Evolutionary conservation across 2,329 filamentous ascomycete species (phyloP).

Genomic region (Epichloe sylvatica): DNA sequence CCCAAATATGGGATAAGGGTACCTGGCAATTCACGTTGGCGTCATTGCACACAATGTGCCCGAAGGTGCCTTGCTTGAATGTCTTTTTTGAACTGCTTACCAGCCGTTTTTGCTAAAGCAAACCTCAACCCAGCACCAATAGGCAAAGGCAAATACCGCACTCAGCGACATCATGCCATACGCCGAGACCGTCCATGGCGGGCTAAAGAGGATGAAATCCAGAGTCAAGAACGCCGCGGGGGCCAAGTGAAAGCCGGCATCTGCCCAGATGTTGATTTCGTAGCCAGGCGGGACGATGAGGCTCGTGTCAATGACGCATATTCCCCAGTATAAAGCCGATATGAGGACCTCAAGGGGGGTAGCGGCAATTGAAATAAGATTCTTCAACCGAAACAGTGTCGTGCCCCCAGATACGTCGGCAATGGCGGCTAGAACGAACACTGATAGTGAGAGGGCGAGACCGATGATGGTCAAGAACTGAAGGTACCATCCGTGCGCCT

Average conservation of each 20-base stretch:
- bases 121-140: conserved; percentile 67
- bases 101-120: conserved; percentile 55
- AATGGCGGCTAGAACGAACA: conserved; percentile 43
- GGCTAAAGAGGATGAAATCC: conserved; percentile 10
- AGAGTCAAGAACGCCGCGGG: no score
- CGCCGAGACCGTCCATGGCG: conserved; percentile 51
- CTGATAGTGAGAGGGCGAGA: conserved; percentile 44
- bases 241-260: no score
- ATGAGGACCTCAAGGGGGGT: no score
- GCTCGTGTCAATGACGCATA: no score
- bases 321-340: no score
- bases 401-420: no score
- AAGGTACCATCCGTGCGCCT: conserved; percentile 48
- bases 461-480: conserved; percentile 59
- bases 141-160: conserved; percentile 45
- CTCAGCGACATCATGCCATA: conserved; percentile 46
- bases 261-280: no score
- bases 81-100: conserved; percentile 24
- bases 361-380: no score
- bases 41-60: background rate
- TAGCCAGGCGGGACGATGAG: no score
- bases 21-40: conserved; percentile 31
- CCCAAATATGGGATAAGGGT: conserved; percentile 77
- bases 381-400: no score
- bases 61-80: background rate